These are phyloP conservation scores for Cornus controversa DNA, from an alignment of 148 eudicot genomes.

Conservation along the genomic window DNA sequence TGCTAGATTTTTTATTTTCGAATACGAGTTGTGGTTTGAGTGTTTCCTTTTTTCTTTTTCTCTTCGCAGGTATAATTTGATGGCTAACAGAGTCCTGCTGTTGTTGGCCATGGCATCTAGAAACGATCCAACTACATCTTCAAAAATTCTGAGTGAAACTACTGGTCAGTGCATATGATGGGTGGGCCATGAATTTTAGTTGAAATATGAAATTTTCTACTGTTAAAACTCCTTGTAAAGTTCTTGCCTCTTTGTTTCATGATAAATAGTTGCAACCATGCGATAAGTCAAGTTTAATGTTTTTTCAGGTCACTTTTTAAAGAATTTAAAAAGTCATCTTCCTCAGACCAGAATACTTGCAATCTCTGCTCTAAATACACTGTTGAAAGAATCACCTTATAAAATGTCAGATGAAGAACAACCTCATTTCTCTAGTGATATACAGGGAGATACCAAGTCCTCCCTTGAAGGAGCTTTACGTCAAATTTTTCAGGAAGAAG, in stretches of 20 bases:
- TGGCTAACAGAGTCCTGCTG: slow-evolving; percentile 95
- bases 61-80: slow-evolving; percentile 79
- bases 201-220: neutral
- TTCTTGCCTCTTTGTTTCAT: neutral
- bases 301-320: slow-evolving; percentile 90
- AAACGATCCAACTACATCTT: slow-evolving; percentile 60
- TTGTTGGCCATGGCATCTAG: slow-evolving; percentile 88
- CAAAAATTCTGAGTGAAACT: slow-evolving; percentile 66
- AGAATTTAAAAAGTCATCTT: slow-evolving; percentile 87
- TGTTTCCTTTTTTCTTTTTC: neutral
- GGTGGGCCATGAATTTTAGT: slow-evolving; percentile 8
- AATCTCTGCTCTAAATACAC: slow-evolving; percentile 90
- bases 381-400: slow-evolving; percentile 92
- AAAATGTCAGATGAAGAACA: slow-evolving; percentile 47
- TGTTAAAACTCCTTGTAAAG: neutral
- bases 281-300: neutral
- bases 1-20: neutral
- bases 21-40: slow-evolving; percentile 1
- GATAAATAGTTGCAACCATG: neutral
- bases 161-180: slow-evolving; percentile 61
- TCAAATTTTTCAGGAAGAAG: slow-evolving; percentile 84
- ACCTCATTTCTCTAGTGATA: slow-evolving; percentile 28
- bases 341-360: slow-evolving; percentile 97
- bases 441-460: slow-evolving; percentile 48
- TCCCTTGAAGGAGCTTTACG: slow-evolving; percentile 77